Conservation (phyloP, 78 protist genomes). For the Kipferlia bialata region DNA sequence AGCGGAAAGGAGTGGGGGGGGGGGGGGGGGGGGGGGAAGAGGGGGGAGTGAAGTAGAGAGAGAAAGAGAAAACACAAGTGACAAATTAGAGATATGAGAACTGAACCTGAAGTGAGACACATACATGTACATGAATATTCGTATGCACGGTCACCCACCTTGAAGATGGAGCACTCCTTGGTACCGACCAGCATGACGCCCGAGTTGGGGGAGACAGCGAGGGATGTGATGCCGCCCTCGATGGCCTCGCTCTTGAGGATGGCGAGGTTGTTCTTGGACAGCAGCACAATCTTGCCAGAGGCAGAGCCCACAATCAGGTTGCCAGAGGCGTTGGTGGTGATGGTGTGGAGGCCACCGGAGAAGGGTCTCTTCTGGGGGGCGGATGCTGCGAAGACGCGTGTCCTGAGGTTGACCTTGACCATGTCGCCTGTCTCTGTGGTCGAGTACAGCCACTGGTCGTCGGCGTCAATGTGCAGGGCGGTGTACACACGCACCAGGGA, state of each 20-base stretch:
- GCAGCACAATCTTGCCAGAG: conserved; percentile 24
- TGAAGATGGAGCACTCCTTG: not conserved
- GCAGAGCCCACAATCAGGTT: conserved; percentile 41
- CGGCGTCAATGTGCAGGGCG: not conserved
- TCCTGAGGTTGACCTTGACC: not conserved
- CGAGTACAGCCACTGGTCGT: not conserved
- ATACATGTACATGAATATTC: too few species aligned
- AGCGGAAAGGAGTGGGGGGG: too few species aligned
- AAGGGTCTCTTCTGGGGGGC: conserved; percentile 26
- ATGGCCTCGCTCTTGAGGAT: not conserved
- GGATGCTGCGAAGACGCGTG: not conserved
- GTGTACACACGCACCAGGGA: not conserved
- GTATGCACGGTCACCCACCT: too few species aligned
- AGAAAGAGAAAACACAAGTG: too few species aligned
- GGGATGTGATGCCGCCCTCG: conserved; percentile 23
- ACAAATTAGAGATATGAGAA: too few species aligned
- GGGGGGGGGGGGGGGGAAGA: too few species aligned
- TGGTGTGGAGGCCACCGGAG: conserved; percentile 7
- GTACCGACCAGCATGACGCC: conserved; percentile 17
- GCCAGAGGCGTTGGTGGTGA: not conserved
- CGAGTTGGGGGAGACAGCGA: not conserved
- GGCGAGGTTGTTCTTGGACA: conserved; percentile 10
- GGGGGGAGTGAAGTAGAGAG: too few species aligned
- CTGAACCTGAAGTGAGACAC: too few species aligned
- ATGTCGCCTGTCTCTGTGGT: not conserved